Base-by-base conservation (phyloP, 2,329 filamentous ascomycete genomes). In the Exophiala spinifera region DNA sequence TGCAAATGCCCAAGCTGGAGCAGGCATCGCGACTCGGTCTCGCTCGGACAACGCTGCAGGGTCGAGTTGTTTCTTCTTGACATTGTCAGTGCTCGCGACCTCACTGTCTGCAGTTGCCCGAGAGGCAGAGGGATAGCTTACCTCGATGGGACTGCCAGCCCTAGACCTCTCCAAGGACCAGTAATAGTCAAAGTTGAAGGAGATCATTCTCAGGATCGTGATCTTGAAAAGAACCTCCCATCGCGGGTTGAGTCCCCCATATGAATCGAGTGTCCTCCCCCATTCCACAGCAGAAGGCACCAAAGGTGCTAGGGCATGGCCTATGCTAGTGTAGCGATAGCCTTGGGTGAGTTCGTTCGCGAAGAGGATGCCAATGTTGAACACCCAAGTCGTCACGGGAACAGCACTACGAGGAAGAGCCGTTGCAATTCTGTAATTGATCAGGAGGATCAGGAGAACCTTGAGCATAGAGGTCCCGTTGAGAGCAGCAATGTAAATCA, bases 211-310 rank as follows among this genome's bases (percentile, higher is more conserved):
- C 52, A 99, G 76, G 21, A 97, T 86, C 2, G 92, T 96, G 58
- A 99, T 84, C 67, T 99, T 99, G 79, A 99, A 99, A 4, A 96
- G 79, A n/a, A 99, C 85, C 69, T 97, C 90, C 94, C 94, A 99
- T 55, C 92, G 82, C 0, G 86, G 79, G 68, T 95, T 85, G n/a
- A 99, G 75, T 0, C 94, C 94, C 6, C 89, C 85, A 61, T 87
- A 86, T 49, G 79, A 78, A 71, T 99, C 94, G 14, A 97, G 75
- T 76, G 82, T 88, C 40, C 77, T 75, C 6, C 85, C 91, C 77
- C 86, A 86, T 17, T 77, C 75, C 31, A 81, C 74, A 36, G 85
- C 67, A 1, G 69, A 55, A 6, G 76, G 73, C 8, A 71, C 66
- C 19, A 69, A 65, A 4, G 72, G 69, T 10, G 70, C 73, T 36